Percentiles rank a stretch among this genome's conserved stretches.
Conservation (phyloP, 2,329 filamentous ascomycete species). For the Aspergillus chevalieri region DNA sequence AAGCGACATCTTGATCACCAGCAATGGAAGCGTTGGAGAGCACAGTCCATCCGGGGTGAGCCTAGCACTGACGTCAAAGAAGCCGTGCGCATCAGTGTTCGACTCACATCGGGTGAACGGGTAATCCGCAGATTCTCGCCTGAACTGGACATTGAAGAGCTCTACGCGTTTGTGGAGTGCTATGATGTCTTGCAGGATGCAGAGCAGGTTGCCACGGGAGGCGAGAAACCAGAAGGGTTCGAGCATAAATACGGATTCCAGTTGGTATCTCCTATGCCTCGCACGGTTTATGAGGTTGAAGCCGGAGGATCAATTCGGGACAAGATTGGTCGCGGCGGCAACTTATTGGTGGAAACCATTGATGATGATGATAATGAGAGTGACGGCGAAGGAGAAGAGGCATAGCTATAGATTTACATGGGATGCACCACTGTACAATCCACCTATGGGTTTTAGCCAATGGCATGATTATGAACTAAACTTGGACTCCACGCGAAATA, state of each 20-base stretch:
- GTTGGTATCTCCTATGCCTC: slow-evolving; percentile 78
- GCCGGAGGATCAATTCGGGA: slow-evolving; percentile 61
- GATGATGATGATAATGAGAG: slow-evolving; percentile 51
- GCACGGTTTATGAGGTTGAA: slow-evolving; percentile 69
- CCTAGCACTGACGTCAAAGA: slow-evolving; percentile 60
- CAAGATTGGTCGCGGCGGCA: slow-evolving; percentile 74
- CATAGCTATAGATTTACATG: slow-evolving; percentile 17
- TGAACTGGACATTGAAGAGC: slow-evolving; percentile 70
- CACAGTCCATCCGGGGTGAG: slow-evolving; percentile 60
- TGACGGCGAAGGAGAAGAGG: slow-evolving; percentile 32
- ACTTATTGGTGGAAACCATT: slow-evolving; percentile 76
- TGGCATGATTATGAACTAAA: no score
- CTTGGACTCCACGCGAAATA: not conserved
- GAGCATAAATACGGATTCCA: slow-evolving; percentile 78
- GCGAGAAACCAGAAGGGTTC: slow-evolving; percentile 59
- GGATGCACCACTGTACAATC: not conserved
- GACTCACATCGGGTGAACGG: slow-evolving; percentile 61
- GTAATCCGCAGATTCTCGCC: slow-evolving; percentile 69
- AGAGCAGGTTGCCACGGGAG: slow-evolving; percentile 28
- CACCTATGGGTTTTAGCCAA: not conserved
- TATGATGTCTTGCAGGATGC: slow-evolving; percentile 56
- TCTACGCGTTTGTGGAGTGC: slow-evolving; percentile 96
- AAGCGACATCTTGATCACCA: slow-evolving; percentile 49
- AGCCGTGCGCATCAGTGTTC: slow-evolving; percentile 63
- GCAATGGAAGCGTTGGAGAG: slow-evolving; percentile 79